A percentile compares a stretch with the other conserved stretches of the same genome.
phyloP scores from a whole-genome alignment of 176 grass and related monocot genomes.

The Raddia distichophylla region DNA sequence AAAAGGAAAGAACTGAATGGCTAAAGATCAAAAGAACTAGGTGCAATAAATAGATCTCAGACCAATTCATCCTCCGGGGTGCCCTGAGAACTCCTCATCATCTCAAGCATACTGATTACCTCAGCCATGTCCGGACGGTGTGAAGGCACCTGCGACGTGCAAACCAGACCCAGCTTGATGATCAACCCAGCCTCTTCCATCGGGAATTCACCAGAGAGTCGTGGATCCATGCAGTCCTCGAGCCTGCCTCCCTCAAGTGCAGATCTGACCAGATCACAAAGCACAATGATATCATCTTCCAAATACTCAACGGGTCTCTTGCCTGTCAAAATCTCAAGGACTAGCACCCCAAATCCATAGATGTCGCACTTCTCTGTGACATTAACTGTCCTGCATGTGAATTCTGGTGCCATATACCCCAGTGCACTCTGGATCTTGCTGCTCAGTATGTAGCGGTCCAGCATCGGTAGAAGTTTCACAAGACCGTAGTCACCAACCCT shows the following conservation, averaged over 20 bases:
- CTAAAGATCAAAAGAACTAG: conserved; percentile 14
- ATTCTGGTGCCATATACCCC: conserved; percentile 90
- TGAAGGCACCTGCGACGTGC: conserved; percentile 77
- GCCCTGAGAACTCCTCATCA: conserved; percentile 62
- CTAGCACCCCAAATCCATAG: conserved; percentile 72
- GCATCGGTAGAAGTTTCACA: conserved; percentile 69
- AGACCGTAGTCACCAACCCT: conserved; percentile 79
- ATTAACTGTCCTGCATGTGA: conserved; percentile 62
- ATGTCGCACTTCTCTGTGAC: conserved; percentile 82
- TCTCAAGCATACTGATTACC: conserved; percentile 70
- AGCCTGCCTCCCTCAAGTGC: conserved; percentile 57
- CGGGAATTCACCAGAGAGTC: conserved; percentile 60
- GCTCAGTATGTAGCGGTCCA: conserved; percentile 77
- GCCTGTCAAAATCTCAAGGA: conserved; percentile 76
- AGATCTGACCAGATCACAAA: conserved; percentile 64
- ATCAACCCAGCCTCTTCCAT: conserved; percentile 59
- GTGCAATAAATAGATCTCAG: conserved; percentile 40
- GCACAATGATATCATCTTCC: conserved; percentile 74
- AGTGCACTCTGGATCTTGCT: conserved; percentile 79
- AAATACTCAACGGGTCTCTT: conserved; percentile 70
- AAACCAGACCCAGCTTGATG: conserved; percentile 76
- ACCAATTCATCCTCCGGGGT: conserved; percentile 57
- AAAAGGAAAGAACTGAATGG: conserved; percentile 8
- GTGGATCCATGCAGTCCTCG: conserved; percentile 62
- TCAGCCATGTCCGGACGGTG: conserved; percentile 71